Percentiles rank a stretch among this genome's conserved stretches.
phyloP scores from a whole-genome alignment of 164 flowering plant species.

The Stephania japonica region DNA sequence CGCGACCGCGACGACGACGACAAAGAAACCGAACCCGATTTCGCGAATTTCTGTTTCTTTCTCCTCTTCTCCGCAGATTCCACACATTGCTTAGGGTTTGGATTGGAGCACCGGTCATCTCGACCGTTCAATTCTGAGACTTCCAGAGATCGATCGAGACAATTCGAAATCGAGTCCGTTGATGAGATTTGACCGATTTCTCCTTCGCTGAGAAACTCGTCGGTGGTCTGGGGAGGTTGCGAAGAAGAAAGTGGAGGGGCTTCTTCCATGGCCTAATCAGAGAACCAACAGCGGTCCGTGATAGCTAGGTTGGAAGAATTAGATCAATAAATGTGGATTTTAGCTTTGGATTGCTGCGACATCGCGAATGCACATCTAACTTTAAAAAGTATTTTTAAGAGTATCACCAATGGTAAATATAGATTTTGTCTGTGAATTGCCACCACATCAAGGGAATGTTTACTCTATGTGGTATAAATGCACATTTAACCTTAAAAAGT shows the following conservation, averaged over 20 bases:
- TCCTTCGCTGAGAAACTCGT: not conserved
- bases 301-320: too few species aligned
- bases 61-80: not conserved
- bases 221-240: not conserved
- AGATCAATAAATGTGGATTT: too few species aligned
- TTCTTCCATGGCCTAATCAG: conserved; percentile 7
- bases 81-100: not conserved
- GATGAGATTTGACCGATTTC: not conserved
- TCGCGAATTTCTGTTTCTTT: not conserved
- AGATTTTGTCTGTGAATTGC: too few species aligned
- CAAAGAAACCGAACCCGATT: not conserved
- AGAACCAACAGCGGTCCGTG: not conserved
- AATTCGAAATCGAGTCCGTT: not conserved
- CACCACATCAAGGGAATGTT: too few species aligned
- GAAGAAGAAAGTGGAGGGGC: not conserved
- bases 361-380: too few species aligned
- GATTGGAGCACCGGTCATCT: not conserved
- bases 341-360: too few species aligned
- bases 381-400: too few species aligned
- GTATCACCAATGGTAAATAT: too few species aligned
- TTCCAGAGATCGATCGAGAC: not conserved
- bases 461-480: too few species aligned
- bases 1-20: conserved; percentile 13
- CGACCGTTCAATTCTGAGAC: not conserved
- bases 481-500: too few species aligned